A percentile compares a stretch with the other conserved stretches of the same genome.
phyloP scores from a whole-genome alignment of 345 rosid species.

The Limnanthes douglasii region DNA sequence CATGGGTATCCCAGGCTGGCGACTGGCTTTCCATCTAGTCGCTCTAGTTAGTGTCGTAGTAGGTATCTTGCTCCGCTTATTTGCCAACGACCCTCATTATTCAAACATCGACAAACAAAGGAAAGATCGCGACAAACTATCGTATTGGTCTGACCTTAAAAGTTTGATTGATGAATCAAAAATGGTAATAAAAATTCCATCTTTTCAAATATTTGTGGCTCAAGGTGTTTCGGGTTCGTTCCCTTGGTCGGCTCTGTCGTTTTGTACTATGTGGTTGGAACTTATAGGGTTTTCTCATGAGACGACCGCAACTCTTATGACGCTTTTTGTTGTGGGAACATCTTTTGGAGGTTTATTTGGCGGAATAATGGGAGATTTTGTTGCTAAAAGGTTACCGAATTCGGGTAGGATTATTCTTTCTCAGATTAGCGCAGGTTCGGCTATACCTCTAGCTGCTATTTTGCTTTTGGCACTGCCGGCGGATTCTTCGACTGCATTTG shows the following conservation, averaged over 20 bases:
- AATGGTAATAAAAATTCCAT: constrained; percentile 32
- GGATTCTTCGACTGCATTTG: constrained; percentile 39
- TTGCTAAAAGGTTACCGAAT: constrained; percentile 30
- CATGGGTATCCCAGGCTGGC: constrained; percentile 65
- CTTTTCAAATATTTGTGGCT: constrained; percentile 57
- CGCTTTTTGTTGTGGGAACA: constrained; percentile 19
- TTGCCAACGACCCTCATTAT: constrained; percentile 56
- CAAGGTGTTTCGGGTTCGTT: constrained; percentile 53
- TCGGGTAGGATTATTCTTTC: constrained; percentile 42
- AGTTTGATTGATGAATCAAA: constrained; percentile 33
- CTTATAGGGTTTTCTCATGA: constrained; percentile 52
- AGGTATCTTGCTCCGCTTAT: constrained; percentile 37
- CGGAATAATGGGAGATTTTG: constrained; percentile 46
- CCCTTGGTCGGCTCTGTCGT: constrained; percentile 51
- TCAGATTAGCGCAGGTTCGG: constrained; percentile 42
- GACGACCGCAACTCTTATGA: constrained; percentile 29
- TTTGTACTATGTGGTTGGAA: constrained; percentile 55
- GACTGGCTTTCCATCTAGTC: constrained; percentile 58
- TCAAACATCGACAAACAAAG: constrained; percentile 5
- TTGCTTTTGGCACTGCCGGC: constrained; percentile 38
- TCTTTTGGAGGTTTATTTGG: constrained; percentile 37
- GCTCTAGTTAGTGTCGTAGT: constrained; percentile 45
- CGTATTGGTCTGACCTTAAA: constrained; percentile 25
- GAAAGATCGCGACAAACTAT: background rate
- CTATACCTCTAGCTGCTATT: constrained; percentile 51